Conservation (phyloP, 2,329 filamentous ascomycete genomes). For the Pseudocercospora vitis region DNA sequence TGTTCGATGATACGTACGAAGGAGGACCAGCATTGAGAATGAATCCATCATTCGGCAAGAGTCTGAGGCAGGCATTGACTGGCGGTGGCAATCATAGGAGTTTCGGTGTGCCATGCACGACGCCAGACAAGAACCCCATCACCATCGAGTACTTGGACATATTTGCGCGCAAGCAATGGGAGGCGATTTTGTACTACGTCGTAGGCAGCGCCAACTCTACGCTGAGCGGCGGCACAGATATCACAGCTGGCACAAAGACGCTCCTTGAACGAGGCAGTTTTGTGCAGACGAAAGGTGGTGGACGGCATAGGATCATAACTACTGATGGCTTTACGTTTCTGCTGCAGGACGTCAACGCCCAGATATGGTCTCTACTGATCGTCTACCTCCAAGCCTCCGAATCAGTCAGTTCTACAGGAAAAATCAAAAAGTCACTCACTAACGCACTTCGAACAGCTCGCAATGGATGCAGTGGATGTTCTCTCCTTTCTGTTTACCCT, state of each 20-base stretch:
- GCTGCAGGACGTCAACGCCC: conserved; percentile 90
- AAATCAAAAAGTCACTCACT: neutral
- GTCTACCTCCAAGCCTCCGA: conserved; percentile 82
- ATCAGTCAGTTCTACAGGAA: conserved; percentile 35
- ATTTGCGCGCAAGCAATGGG: conserved; percentile 88
- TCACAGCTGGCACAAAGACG: conserved; percentile 74
- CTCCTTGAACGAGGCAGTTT: conserved; percentile 78
- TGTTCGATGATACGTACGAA: conserved; percentile 63
- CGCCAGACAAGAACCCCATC: conserved; percentile 62
- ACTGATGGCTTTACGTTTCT: conserved; percentile 92
- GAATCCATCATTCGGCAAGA: conserved; percentile 77
- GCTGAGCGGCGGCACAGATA: conserved; percentile 47
- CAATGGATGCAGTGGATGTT: conserved; percentile 88
- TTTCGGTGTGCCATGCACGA: conserved; percentile 80
- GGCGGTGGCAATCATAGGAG: conserved; percentile 76
- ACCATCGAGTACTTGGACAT: conserved; percentile 74
- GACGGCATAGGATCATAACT: conserved; percentile 65
- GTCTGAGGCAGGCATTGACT: conserved; percentile 81
- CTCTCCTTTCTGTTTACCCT: conserved; percentile 95
- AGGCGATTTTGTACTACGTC: conserved; percentile 92
- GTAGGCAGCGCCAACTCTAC: conserved; percentile 68
- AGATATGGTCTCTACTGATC: conserved; percentile 93
- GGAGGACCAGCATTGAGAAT: conserved; percentile 72
- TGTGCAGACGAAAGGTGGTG: conserved; percentile 56
- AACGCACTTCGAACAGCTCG: conserved; percentile 45